Base-by-base conservation (phyloP, 148 eudicot genomes). In the Amaranthus cruentus region DNA sequence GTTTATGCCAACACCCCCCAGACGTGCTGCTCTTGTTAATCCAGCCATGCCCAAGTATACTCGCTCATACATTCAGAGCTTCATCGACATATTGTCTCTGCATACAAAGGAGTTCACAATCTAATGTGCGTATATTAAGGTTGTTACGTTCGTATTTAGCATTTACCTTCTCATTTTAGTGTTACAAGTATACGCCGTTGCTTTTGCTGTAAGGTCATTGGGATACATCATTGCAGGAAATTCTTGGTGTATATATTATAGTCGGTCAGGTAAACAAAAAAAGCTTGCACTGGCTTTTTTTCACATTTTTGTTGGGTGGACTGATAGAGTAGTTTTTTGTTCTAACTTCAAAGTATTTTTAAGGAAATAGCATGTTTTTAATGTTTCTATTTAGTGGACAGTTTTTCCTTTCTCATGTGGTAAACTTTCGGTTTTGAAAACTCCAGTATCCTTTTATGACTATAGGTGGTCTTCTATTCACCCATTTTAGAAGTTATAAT, bases 171-270 rank as follows among this genome's bases (percentile, higher is more conserved):
- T 2, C 21, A 18, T 14, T 57, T 8, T 55, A n/a, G 69, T 61
- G 76, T 73, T 18, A 18, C 63, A 13, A 28, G 53, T 38, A 49
- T 38, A 49, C 68, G 47, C 68, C 68, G 59, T 66, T 57, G 72
- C 52, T 72, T 65, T 68, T 67, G 61, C 43, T 76, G 77, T 60
- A 53, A 67, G 47, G 69, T 67, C 15, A 5, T 21, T 66, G 68
- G 73, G 4, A 52, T 62, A 76, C 60, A 69, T 52, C 59, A 13
- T 44, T 59, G 79, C 70, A 77, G 79, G 75, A 63, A 77, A 77
- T 64, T 77, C 42, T 54, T 71, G 80, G 75, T 77, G 75, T 77
- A 71, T 54, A 71, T 77, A 71, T 28, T 47, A 70, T 71, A 71
- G 70, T 62, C 46, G 55, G 74, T 48, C 46, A 62, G 74, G 42